phyloP scores from a whole-genome alignment of 2,329 filamentous ascomycete genomes.

The Proliferodiscus dingleyae region DNA sequence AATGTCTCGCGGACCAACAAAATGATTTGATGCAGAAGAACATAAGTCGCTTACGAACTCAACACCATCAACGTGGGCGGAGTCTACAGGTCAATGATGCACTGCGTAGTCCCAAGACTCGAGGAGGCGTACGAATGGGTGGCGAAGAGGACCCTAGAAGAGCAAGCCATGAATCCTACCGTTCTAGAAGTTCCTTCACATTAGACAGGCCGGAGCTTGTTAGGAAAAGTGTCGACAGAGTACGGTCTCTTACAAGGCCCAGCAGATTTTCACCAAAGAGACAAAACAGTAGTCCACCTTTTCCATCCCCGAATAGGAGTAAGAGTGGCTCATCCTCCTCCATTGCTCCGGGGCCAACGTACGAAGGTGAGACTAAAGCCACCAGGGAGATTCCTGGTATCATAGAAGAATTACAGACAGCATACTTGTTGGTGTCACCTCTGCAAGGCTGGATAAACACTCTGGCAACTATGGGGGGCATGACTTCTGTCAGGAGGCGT shows the following conservation, averaged over 20 bases:
- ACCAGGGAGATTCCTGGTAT: slow-evolving; percentile 15
- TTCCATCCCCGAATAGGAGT: slow-evolving; percentile 20
- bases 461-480: slow-evolving; percentile 51
- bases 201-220: slow-evolving; percentile 32
- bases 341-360: slow-evolving; percentile 3
- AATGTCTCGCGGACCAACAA: slow-evolving; percentile 61
- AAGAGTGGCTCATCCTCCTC: slow-evolving; percentile 27
- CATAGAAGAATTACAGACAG: slow-evolving; percentile 33
- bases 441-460: slow-evolving; percentile 55
- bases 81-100: slow-evolving; percentile 18
- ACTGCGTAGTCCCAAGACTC: slow-evolving; percentile 12
- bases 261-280: slow-evolving; percentile 26
- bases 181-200: slow-evolving; percentile 22
- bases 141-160: slow-evolving; percentile 31
- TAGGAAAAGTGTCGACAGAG: slow-evolving; percentile 36
- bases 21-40: slow-evolving; percentile 30
- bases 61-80: slow-evolving; percentile 12
- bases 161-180: slow-evolving; percentile 34
- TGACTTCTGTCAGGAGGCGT: slow-evolving; percentile 20
- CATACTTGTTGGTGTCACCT: slow-evolving; percentile 65
- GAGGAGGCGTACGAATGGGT: slow-evolving; percentile 27
- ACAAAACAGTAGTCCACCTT: slow-evolving; percentile 22
- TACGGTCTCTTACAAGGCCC: slow-evolving; percentile 29
- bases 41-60: slow-evolving; percentile 10
- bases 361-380: background rate